Conservation (phyloP, 2,329 filamentous ascomycete genomes). For the Aspergillus pseudoviridinutans region DNA sequence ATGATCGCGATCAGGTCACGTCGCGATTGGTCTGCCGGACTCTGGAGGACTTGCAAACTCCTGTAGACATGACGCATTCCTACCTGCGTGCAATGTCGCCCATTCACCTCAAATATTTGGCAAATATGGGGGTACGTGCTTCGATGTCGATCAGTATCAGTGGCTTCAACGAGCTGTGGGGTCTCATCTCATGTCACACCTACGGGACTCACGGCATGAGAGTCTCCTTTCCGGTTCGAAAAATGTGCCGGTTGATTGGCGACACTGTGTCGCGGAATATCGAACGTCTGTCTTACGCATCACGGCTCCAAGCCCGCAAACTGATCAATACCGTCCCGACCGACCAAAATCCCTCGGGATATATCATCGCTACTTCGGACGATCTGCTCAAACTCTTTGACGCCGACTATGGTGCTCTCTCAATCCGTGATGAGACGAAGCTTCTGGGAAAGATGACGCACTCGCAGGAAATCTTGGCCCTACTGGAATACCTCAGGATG, state of each 20-base stretch:
- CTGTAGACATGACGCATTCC: slow-evolving; percentile 77
- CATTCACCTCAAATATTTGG: slow-evolving; percentile 80
- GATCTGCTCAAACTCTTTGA: slow-evolving; percentile 80
- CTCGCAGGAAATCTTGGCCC: slow-evolving; percentile 75
- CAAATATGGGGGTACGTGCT: slow-evolving; percentile 85
- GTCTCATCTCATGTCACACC: slow-evolving; percentile 78
- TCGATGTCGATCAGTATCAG: slow-evolving; percentile 95
- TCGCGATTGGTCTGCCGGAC: slow-evolving; percentile 73
- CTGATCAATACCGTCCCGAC: slow-evolving; percentile 84
- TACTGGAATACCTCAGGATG: slow-evolving; percentile 80
- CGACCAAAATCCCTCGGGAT: slow-evolving; percentile 77
- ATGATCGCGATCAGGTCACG: slow-evolving; percentile 76
- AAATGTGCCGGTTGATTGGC: slow-evolving; percentile 85
- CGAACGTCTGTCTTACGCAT: slow-evolving; percentile 80
- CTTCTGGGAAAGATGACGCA: slow-evolving; percentile 71
- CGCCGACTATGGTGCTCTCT: slow-evolving; percentile 80
- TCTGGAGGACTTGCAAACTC: slow-evolving; percentile 62
- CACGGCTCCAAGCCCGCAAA: slow-evolving; percentile 77
- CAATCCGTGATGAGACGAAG: slow-evolving; percentile 84
- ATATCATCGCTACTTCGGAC: slow-evolving; percentile 85
- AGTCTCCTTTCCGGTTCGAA: slow-evolving; percentile 86
- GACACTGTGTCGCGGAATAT: slow-evolving; percentile 85
- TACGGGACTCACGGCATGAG: slow-evolving; percentile 81
- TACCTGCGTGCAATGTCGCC: slow-evolving; percentile 82
- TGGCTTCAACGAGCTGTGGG: slow-evolving; percentile 81